These are phyloP conservation scores for Globisporangium perplexum DNA, from an alignment of 352 stramenopile genomes.

Conservation along the genomic window DNA sequence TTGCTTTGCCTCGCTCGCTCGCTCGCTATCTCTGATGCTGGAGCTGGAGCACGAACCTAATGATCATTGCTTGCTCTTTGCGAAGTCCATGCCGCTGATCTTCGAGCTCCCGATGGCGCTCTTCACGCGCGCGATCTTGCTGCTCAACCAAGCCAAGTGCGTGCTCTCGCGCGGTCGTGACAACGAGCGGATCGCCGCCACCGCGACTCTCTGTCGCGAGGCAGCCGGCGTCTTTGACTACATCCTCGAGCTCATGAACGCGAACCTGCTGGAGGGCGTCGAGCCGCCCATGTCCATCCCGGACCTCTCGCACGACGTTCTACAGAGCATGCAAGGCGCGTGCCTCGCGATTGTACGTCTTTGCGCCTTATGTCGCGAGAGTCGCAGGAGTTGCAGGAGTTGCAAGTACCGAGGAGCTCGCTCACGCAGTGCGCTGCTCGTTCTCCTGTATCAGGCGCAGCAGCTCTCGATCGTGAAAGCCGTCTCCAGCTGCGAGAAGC, in stretches of 20 bases:
- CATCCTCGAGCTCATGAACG: constrained; percentile 14
- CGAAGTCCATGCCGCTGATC: constrained; percentile 19
- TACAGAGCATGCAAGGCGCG: constrained; percentile 12
- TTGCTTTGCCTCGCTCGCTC: not conserved
- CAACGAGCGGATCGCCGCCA: constrained; percentile 1
- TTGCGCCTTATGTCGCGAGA: not conserved
- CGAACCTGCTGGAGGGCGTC: constrained; percentile 4
- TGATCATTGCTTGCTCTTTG: not conserved
- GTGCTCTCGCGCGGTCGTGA: constrained; percentile 7
- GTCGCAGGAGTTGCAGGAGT: no score
- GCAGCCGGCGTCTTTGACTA: constrained; percentile 17
- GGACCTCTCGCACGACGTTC: constrained; percentile 16
- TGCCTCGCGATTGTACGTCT: constrained; percentile 16
- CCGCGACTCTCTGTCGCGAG: constrained; percentile 11
- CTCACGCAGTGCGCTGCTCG: not conserved
- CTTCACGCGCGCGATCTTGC: constrained; percentile 18
- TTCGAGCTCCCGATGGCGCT: constrained; percentile 35
- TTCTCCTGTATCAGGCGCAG: constrained; percentile 18
- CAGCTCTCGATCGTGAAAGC: constrained; percentile 38
- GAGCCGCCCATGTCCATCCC: constrained; percentile 8
- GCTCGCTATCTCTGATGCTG: not conserved
- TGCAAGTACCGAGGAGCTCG: not conserved
- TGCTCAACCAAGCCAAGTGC: constrained; percentile 19
- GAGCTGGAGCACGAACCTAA: not conserved
- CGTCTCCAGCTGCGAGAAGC: constrained; percentile 19